Evolutionary conservation across 768 basidiomycete genomes (phyloP), one percentile per base, ranked within the genome.

Genomic region (Podaxis sp.): DNA sequence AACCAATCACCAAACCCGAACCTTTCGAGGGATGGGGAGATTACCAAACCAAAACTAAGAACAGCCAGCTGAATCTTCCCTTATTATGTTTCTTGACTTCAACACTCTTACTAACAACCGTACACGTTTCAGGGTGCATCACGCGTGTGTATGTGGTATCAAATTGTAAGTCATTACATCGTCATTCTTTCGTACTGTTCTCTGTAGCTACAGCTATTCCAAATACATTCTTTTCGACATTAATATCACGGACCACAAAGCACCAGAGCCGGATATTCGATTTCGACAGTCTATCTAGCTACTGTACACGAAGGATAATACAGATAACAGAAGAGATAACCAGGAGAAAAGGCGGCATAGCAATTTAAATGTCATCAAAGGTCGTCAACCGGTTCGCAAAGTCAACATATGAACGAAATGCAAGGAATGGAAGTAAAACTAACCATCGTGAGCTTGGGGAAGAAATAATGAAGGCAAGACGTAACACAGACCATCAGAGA

Each of bases 51-150:
- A 81, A 80, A 75, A 83, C 83, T 83, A 83, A 85, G 82, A 83
- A 83, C 82, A 83, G 83, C 82, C 82, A 85, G 75, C 82, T 84
- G 83, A 85, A 72, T 62, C 61, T 70, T 64, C 36, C 58, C 53
- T 59, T 24, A 24, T 63, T 9, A 24, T 36, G 13, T 27, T 17
- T 36, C 22, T 47, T 11, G 12, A 17, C n/a, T 17, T 46, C 17
- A 1, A 36, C 38, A 52, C 22, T 52, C 43, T 57, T 63, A 49
- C 66, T 57, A 59, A 65, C 22, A 13, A 25, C 37, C 15, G n/a
- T 24, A 38, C 38, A 25, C 43, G 52, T 52, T 40, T 51, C 22
- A 57, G 52, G 46, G 38, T 47, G 9, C 15, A 3, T 1, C 36
- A 22, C 22, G 36, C 15, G 37, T 51, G 15, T n/a, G n/a, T 33